A percentile compares a stretch with the other conserved stretches of the same genome.
phyloP scores from a whole-genome alignment of 306 rosid genomes.

The Trichosanthes truncata region DNA sequence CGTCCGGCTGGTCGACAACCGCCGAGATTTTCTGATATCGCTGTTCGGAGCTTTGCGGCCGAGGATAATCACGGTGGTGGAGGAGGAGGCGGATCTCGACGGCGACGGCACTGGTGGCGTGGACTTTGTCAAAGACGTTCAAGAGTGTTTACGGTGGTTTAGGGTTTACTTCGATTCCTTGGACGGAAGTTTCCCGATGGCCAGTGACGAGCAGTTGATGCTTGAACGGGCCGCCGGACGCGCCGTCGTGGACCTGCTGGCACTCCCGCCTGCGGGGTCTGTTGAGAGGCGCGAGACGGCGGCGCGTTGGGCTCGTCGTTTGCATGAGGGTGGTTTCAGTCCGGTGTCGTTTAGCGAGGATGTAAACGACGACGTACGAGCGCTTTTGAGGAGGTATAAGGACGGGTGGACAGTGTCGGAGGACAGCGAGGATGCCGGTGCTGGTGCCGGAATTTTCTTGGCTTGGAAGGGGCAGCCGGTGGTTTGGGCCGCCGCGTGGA shows the following conservation, averaged over 20 bases:
- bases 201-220: slow-evolving; percentile 66
- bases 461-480: slow-evolving; percentile 82
- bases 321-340: slow-evolving; percentile 54
- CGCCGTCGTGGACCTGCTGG: slow-evolving; percentile 71
- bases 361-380: slow-evolving; percentile 77
- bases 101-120: slow-evolving; percentile 56
- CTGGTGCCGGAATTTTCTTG: slow-evolving; percentile 60
- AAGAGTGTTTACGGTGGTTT: slow-evolving; percentile 88
- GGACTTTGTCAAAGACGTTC: slow-evolving; percentile 63
- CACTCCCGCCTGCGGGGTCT: slow-evolving; percentile 41
- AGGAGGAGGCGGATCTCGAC: slow-evolving; percentile 83
- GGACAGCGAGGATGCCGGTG: slow-evolving; percentile 15
- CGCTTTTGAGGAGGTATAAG: slow-evolving; percentile 73
- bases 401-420: slow-evolving; percentile 86
- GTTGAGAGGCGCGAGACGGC: slow-evolving; percentile 70
- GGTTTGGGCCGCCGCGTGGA: slow-evolving; percentile 98
- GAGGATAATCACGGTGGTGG: slow-evolving; percentile 63
- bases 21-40: slow-evolving; percentile 41
- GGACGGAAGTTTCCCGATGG: slow-evolving; percentile 63
- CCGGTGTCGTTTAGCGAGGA: slow-evolving; percentile 69
- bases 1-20: slow-evolving; percentile 26
- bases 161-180: slow-evolving; percentile 84
- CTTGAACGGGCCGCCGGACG: slow-evolving; percentile 74
- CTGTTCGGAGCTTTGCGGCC: slow-evolving; percentile 47
- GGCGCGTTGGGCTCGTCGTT: slow-evolving; percentile 51